These are phyloP conservation scores for Penicillium herquei DNA, from an alignment of 495 filamentous ascomycete genomes.

Conservation along the genomic window DNA sequence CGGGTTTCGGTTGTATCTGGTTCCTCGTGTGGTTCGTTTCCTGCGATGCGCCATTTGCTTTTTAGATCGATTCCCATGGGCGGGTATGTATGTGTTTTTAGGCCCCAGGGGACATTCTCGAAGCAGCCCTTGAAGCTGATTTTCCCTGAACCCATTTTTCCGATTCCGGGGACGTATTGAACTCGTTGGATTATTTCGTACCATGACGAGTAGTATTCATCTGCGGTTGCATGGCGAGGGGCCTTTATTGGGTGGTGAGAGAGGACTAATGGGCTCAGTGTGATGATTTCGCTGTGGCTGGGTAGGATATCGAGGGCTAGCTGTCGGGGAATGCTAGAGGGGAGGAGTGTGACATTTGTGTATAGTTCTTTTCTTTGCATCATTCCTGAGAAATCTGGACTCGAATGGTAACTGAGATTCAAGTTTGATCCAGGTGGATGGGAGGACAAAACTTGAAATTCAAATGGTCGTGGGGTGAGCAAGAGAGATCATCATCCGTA, in stretches of 20 bases:
- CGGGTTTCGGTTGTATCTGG: constrained; percentile 48
- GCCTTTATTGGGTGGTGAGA: constrained; percentile 62
- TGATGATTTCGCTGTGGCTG: constrained; percentile 73
- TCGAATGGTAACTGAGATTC: not conserved
- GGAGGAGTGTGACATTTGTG: constrained; percentile 71
- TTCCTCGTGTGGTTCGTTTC: constrained; percentile 62
- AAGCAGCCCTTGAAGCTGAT: constrained; percentile 75
- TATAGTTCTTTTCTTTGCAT: constrained; percentile 29
- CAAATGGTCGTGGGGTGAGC: not conserved
- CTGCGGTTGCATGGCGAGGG: constrained; percentile 58
- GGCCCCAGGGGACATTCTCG: constrained; percentile 62
- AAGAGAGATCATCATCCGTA: not conserved
- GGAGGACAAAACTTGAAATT: not conserved
- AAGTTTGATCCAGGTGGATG: not conserved
- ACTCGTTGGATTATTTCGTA: constrained; percentile 64
- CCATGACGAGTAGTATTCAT: constrained; percentile 70
- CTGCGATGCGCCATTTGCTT: constrained; percentile 61
- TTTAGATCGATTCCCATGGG: constrained; percentile 67
- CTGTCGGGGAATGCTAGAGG: constrained; percentile 60
- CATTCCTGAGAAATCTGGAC: constrained; percentile 9
- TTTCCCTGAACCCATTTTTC: constrained; percentile 54
- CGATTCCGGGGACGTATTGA: constrained; percentile 64
- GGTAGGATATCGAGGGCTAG: constrained; percentile 68
- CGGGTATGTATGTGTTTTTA: constrained; percentile 75
- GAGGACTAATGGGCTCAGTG: constrained; percentile 76